phyloP scores from a whole-genome alignment of 139 green algal genomes.

The Medakamo hakoo region DNA sequence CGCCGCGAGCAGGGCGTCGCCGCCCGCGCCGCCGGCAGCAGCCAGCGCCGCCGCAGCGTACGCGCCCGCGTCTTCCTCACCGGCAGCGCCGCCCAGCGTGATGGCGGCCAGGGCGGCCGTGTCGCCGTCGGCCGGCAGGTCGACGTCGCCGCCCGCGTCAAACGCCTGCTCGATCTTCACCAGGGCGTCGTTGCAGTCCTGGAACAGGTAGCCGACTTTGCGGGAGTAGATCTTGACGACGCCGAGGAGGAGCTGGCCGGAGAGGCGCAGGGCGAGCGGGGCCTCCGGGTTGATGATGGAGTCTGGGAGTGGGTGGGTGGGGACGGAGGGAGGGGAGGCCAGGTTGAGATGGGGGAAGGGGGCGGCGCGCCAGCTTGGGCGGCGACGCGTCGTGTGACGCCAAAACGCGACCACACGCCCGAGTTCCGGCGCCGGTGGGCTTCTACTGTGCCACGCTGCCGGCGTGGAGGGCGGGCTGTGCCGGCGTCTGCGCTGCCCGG shows the following conservation, averaged over 20 bases:
- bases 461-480: neutral
- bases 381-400: no score
- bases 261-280: conserved; percentile 82
- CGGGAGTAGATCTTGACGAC: conserved; percentile 80
- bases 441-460: neutral
- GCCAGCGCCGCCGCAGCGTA: conserved; percentile 12
- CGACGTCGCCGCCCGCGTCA: conserved; percentile 20
- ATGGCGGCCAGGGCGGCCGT: conserved; percentile 32
- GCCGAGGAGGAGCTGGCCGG: conserved; percentile 87
- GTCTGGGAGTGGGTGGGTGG: conserved; percentile 30
- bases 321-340: neutral
- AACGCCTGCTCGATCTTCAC: conserved; percentile 37
- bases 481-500: neutral
- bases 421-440: neutral
- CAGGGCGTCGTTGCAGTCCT: conserved; percentile 53
- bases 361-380: no score
- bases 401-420: neutral
- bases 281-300: conserved; percentile 83
- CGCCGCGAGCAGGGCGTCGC: neutral
- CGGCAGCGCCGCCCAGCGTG: conserved; percentile 43
- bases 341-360: conserved; percentile 1
- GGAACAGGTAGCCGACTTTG: conserved; percentile 59
- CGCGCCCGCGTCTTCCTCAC: conserved; percentile 19
- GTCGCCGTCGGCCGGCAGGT: conserved; percentile 38
- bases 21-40: conserved; percentile 5